A percentile compares a stretch with the other conserved stretches of the same genome.
Evolutionary conservation across 192 early-diverging fungal species (phyloP).

Genomic region (Coemansia sp.): DNA sequence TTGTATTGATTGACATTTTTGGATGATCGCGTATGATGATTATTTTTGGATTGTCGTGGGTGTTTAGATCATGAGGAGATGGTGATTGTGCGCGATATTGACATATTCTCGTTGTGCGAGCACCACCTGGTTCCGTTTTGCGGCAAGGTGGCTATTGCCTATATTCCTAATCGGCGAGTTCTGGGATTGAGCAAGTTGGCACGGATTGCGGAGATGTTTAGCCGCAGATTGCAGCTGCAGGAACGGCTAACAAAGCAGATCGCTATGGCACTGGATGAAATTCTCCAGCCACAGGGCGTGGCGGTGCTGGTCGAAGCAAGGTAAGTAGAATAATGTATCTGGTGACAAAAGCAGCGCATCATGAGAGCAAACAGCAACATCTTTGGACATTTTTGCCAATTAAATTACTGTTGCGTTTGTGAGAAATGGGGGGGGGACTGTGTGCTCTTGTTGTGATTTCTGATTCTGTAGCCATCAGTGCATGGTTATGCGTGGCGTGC

Average conservation of each 20-base stretch:
- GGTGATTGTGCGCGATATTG: constrained; percentile 98
- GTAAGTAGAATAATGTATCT: constrained; percentile 41
- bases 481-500: constrained; percentile 97
- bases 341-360: too few species aligned
- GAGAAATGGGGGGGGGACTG: too few species aligned
- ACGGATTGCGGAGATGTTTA: constrained; percentile 98
- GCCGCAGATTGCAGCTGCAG: constrained; percentile 92
- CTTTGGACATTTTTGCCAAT: constrained; percentile 4
- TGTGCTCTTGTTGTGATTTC: constrained; percentile 5
- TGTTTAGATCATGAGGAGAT: constrained; percentile 92
- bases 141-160: constrained; percentile 97
- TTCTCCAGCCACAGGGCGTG: constrained; percentile 92
- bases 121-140: constrained; percentile 98
- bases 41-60: background rate
- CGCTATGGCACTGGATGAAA: constrained; percentile 84
- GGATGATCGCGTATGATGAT: background rate
- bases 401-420: too few species aligned
- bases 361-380: background rate
- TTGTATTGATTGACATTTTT: background rate
- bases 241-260: constrained; percentile 98
- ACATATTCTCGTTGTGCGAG: constrained; percentile 95
- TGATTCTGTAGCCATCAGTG: constrained; percentile 73
- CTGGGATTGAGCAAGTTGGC: constrained; percentile 96
- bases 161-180: constrained; percentile 93
- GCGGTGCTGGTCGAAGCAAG: constrained; percentile 96